These are phyloP conservation scores for Ascoidea asiatica DNA, from an alignment of 805 yeast genomes.

Conservation along the genomic window DNA sequence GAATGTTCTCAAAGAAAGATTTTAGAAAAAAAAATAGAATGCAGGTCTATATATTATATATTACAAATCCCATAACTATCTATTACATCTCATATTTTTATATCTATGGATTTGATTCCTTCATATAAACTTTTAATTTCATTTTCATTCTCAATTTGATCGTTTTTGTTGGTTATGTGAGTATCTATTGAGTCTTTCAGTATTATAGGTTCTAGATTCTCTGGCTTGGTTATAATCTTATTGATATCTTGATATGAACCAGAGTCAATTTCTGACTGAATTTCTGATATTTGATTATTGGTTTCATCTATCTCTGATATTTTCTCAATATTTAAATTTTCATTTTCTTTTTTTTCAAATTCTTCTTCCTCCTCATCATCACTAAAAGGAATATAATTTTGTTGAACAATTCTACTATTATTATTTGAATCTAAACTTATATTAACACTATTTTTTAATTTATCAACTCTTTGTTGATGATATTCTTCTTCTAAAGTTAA, in stretches of 20 bases:
- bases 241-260: not conserved
- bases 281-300: not conserved
- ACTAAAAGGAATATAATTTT: constrained; percentile 7
- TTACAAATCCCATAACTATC: too few relatives aligned
- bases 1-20: too few relatives aligned
- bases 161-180: not conserved
- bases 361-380: constrained; percentile 11
- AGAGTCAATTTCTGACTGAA: not conserved
- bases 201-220: not conserved
- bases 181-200: not conserved
- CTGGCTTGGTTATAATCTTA: not conserved
- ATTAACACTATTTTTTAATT: constrained; percentile 55
- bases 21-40: too few relatives aligned
- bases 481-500: constrained; percentile 53
- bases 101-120: too few relatives aligned
- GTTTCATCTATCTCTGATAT: not conserved
- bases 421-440: constrained; percentile 47
- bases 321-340: not conserved
- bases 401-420: constrained; percentile 36
- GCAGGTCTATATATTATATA: too few relatives aligned
- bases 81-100: too few relatives aligned
- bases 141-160: too few relatives aligned
- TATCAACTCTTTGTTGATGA: constrained; percentile 41
- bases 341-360: constrained; percentile 11
- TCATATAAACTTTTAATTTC: too few relatives aligned